Evolutionary conservation across 139 green algal genomes (phyloP).

Genomic region (Mesostigma viride): DNA sequence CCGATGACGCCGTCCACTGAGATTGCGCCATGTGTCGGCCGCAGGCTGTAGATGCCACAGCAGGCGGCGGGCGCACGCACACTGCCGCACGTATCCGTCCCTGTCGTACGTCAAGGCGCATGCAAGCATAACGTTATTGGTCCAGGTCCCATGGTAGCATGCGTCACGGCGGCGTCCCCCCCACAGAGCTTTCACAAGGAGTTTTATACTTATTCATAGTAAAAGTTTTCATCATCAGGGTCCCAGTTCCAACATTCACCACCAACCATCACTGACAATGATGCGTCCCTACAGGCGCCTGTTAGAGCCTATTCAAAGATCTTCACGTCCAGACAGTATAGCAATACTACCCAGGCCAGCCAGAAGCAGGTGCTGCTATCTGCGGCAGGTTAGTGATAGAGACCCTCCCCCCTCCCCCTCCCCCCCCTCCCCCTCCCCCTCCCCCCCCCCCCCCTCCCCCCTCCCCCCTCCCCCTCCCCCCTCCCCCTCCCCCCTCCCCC

Average conservation of each 20-base stretch:
- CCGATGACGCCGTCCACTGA: slow-evolving; percentile 19
- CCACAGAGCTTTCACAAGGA: neutral
- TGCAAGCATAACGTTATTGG: too few relatives aligned
- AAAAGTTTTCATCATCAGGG: neutral
- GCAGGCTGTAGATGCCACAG: slow-evolving; percentile 71
- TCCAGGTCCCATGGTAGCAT: slow-evolving; percentile 2
- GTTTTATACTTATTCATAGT: neutral
- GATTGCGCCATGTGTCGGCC: slow-evolving; percentile 68
- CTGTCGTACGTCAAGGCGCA: slow-evolving; percentile 30
- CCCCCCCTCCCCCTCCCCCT: too few relatives aligned
- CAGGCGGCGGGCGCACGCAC: slow-evolving; percentile 78
- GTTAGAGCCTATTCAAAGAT: too few relatives aligned
- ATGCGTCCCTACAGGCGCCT: neutral
- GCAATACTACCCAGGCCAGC: too few relatives aligned
- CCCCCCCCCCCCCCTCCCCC: too few relatives aligned
- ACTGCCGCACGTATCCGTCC: slow-evolving; percentile 79
- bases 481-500: neutral
- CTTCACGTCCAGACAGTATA: too few relatives aligned
- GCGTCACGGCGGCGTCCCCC: neutral
- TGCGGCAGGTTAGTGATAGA: too few relatives aligned
- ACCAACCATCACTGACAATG: slow-evolving; percentile 7
- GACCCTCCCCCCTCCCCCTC: too few relatives aligned
- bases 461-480: too few relatives aligned
- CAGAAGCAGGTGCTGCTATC: neutral
- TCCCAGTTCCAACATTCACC: neutral